phyloP scores from a whole-genome alignment of 23 red algal species.

The Rhodosorus marinus region DNA sequence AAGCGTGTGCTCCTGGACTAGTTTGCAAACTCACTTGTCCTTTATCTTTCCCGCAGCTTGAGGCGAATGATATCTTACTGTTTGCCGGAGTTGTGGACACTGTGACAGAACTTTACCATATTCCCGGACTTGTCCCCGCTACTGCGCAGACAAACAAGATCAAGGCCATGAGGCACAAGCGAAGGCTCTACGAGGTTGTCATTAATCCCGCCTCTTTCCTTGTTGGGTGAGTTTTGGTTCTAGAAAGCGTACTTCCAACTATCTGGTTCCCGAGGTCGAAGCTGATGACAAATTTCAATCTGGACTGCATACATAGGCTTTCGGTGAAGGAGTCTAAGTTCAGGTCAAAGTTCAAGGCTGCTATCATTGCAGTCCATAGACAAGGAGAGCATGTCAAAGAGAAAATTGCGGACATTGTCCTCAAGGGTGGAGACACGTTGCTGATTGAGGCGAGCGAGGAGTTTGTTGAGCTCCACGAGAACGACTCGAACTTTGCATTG shows the following conservation, averaged over 20 bases:
- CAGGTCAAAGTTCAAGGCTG: constrained; percentile 44
- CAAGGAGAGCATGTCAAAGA: constrained; percentile 70
- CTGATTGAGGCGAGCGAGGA: constrained; percentile 56
- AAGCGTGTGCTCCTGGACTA: no score
- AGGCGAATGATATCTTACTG: constrained; percentile 45
- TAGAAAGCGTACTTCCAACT: no score
- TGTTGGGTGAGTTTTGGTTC: no score
- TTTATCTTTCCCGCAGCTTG: constrained; percentile 47
- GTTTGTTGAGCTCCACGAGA: constrained; percentile 33
- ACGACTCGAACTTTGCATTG: constrained; percentile 71
- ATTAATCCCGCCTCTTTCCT: constrained; percentile 49
- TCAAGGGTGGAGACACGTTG: constrained; percentile 50
- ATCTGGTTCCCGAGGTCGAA: background rate
- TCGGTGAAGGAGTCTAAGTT: constrained; percentile 67
- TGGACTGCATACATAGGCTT: no score
- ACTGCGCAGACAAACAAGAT: constrained; percentile 63
- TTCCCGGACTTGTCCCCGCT: constrained; percentile 66
- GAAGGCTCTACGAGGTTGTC: constrained; percentile 63
- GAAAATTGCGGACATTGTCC: constrained; percentile 56
- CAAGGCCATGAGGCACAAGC: constrained; percentile 46
- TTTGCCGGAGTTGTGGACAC: constrained; percentile 87
- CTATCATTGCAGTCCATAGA: constrained; percentile 78
- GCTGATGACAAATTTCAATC: constrained; percentile 1
- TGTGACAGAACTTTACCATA: constrained; percentile 74
- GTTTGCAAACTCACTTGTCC: no score